These are phyloP conservation scores for Beauveria sp. DNA, from an alignment of 2,329 filamentous ascomycete species.

Conservation along the genomic window DNA sequence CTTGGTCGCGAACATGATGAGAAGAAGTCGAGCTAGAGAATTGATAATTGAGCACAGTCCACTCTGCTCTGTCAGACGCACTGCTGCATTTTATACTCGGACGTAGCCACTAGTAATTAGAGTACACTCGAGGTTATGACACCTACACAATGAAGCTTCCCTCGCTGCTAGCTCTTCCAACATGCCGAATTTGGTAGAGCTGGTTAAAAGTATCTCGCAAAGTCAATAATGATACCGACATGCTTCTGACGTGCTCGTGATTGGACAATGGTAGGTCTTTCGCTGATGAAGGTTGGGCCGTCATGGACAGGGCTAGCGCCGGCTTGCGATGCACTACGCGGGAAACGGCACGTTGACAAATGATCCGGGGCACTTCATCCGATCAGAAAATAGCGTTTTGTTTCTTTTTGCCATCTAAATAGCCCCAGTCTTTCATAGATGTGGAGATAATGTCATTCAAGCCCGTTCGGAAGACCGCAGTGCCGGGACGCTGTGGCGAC, in stretches of 20 bases:
- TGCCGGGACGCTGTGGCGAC: not conserved
- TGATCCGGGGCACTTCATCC: not conserved
- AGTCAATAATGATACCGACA: not conserved
- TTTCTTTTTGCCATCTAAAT: not conserved
- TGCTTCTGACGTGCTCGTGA: not conserved
- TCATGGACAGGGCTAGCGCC: slow-evolving; percentile 2
- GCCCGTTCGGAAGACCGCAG: not conserved
- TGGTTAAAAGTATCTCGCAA: not conserved
- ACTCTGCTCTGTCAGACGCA: not conserved
- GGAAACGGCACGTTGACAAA: not conserved
- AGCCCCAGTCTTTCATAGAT: not conserved
- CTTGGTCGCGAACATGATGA: not conserved
- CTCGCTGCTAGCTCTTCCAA: not conserved
- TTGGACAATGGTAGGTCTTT: not conserved
- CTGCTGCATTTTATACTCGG: not conserved
- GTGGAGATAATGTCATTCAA: not conserved
- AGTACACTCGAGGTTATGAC: not conserved
- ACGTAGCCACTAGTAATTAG: not conserved
- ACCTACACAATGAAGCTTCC: not conserved
- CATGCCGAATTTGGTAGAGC: not conserved
- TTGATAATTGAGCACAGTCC: not conserved
- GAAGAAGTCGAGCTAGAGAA: not conserved
- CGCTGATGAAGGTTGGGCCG: not conserved
- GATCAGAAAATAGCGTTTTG: not conserved
- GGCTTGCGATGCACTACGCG: not conserved